phyloP scores from a whole-genome alignment of 495 filamentous ascomycete genomes.

The Talaromyces nanjingensis region DNA sequence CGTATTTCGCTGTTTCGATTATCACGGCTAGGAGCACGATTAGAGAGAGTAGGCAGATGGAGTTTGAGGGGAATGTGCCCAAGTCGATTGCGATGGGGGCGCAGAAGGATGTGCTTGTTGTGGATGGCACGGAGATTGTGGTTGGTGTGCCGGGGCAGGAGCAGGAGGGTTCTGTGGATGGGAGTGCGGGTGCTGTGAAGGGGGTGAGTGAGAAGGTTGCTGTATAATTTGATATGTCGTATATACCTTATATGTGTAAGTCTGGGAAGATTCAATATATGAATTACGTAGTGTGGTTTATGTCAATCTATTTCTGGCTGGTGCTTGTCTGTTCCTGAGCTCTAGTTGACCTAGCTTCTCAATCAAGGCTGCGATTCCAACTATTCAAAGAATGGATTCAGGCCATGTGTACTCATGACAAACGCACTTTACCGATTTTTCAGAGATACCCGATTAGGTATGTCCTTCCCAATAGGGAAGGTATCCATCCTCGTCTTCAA shows the following conservation, averaged over 20 bases:
- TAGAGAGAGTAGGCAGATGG: background rate
- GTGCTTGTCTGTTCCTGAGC: no score
- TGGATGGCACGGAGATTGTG: constrained; percentile 10
- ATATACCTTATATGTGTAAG: no score
- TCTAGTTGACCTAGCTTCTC: no score
- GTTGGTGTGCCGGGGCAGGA: background rate
- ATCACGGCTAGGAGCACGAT: background rate
- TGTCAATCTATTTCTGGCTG: no score
- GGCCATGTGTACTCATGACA: no score
- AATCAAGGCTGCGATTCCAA: no score
- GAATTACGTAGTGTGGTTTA: no score
- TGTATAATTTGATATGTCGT: no score
- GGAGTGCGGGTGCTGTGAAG: constrained; percentile 13
- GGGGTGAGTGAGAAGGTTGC: constrained; percentile 16
- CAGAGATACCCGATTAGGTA: background rate
- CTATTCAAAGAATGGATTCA: no score
- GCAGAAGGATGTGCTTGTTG: constrained; percentile 12
- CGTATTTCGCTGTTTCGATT: background rate
- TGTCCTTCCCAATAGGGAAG: background rate
- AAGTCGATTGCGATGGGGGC: constrained; percentile 14
- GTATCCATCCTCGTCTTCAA: background rate
- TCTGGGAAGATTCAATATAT: no score
- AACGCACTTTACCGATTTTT: background rate
- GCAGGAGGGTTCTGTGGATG: constrained; percentile 7
- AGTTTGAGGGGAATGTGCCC: constrained; percentile 5